phyloP scores from a whole-genome alignment of 192 early-diverging fungal genomes.

The Pilaira anomala region DNA sequence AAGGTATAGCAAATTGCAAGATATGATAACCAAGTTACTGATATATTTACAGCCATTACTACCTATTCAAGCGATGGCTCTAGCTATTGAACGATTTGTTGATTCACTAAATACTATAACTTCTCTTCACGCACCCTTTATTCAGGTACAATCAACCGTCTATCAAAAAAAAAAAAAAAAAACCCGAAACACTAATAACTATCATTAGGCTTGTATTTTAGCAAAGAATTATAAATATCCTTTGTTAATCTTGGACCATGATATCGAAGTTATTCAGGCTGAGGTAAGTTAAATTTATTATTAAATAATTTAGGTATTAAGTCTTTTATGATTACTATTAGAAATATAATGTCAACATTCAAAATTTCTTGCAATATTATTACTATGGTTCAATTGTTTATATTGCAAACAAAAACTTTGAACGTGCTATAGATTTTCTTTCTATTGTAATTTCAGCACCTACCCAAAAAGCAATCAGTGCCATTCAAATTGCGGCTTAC shows the following conservation, averaged over 20 bases:
- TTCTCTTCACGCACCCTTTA: slow-evolving; percentile 42
- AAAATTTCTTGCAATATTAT: slow-evolving; percentile 68
- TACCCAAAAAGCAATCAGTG: slow-evolving; percentile 49
- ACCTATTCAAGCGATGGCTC: slow-evolving; percentile 34
- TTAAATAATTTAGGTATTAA: background rate
- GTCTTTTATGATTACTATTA: background rate
- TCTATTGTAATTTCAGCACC: slow-evolving; percentile 64
- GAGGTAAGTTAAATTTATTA: slow-evolving; percentile 25
- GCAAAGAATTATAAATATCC: slow-evolving; percentile 49
- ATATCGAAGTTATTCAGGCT: slow-evolving; percentile 49
- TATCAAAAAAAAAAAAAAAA: background rate
- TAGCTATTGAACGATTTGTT: slow-evolving; percentile 40
- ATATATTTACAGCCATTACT: slow-evolving; percentile 37
- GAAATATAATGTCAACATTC: slow-evolving; percentile 31
- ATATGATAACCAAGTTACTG: background rate
- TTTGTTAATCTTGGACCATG: slow-evolving; percentile 44
- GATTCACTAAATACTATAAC: slow-evolving; percentile 37
- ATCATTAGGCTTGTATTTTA: slow-evolving; percentile 42
- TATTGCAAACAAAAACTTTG: slow-evolving; percentile 61
- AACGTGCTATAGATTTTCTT: slow-evolving; percentile 61
- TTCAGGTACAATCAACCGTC: too few relatives aligned
- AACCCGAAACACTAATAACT: background rate
- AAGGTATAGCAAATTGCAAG: slow-evolving; percentile 24
- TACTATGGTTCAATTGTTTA: slow-evolving; percentile 80
- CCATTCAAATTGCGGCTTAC: slow-evolving; percentile 75